Conservation (phyloP, 345 rosid genomes). For the Corchorus olitorius region DNA sequence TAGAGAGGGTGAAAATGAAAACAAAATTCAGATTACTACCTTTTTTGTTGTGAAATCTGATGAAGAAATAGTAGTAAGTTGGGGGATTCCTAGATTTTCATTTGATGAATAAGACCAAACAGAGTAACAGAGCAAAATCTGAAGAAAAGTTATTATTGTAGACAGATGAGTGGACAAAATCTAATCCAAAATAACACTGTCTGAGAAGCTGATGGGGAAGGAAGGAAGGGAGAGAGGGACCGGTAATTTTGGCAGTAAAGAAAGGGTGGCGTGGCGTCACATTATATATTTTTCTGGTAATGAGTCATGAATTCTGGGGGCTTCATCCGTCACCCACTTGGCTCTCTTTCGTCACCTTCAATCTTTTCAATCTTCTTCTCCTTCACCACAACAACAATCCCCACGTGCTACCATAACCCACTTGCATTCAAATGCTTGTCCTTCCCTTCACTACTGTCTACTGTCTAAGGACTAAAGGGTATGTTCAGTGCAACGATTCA, state of each 20-base stretch:
- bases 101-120: slow-evolving; percentile 3
- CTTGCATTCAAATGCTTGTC: slow-evolving; percentile 8
- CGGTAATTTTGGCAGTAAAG: background rate
- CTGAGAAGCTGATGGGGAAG: background rate
- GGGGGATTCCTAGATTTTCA: slow-evolving; percentile 6
- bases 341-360: background rate
- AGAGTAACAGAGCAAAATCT: background rate
- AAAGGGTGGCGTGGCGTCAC: background rate
- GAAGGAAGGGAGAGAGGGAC: background rate
- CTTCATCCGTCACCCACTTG: slow-evolving; percentile 11
- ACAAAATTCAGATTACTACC: background rate
- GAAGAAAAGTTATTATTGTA: background rate
- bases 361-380: background rate
- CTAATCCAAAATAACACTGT: background rate
- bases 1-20: background rate
- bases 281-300: slow-evolving; percentile 10
- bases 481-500: no score
- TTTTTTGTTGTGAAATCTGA: background rate
- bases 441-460: background rate
- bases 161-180: slow-evolving; percentile 1
- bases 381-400: background rate
- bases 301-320: background rate
- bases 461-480: no score
- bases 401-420: slow-evolving; percentile 15
- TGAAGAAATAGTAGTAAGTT: background rate